Evolutionary conservation across 2,329 filamentous ascomycete species (phyloP), one percentile per base, ranked within the genome.

Genomic region (Cercospora zeae-maydis): DNA sequence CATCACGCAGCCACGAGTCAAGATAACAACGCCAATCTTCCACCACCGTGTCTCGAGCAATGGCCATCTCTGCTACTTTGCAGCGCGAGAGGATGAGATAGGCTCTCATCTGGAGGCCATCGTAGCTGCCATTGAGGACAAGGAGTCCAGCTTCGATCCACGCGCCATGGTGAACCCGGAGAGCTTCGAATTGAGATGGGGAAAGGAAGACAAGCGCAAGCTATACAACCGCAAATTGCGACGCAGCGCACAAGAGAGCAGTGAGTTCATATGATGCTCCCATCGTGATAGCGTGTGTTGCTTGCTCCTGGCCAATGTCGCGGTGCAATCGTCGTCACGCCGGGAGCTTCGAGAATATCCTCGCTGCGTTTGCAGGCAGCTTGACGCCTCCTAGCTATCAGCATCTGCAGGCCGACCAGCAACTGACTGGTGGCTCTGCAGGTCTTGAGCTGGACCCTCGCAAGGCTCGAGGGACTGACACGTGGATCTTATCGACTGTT

Each of bases 171-270:
- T 98, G 37, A 89, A 96, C 67, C 89, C 88, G 0, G 93, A 96
- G 71, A 92, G 93, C 1, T 88, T 90, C 42, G 91, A 88, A 75
- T 80, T 98, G 51, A 95, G 89, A 73, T 99, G 95, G 93, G 92
- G 92, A 2, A 83, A 83, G 3, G 78, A 84, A 0, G 88, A 92
- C 2, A 88, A 93, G 58, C 90, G 90, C 74, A 96, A 93, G 77
- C 78, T 86, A 67, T 98, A 98, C 78, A 92, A 90, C 71, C 86
- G 93, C 58, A 86, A 86, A 65, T 81, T 98, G 65, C 86, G 93
- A 58, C 84, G 91, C 70, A 90, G 90, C 9, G 90, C 95, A 3
- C 89, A 81, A 70, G 79, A 80, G 53, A 81, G 79, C 67, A 75
- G 77, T 66, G 81, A 82, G 76, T 72, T 68, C 60, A 57, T 66